A percentile compares a stretch with the other conserved stretches of the same genome.
Evolutionary conservation across 495 filamentous ascomycete genomes (phyloP).

Genomic region (Podospora appendiculata): DNA sequence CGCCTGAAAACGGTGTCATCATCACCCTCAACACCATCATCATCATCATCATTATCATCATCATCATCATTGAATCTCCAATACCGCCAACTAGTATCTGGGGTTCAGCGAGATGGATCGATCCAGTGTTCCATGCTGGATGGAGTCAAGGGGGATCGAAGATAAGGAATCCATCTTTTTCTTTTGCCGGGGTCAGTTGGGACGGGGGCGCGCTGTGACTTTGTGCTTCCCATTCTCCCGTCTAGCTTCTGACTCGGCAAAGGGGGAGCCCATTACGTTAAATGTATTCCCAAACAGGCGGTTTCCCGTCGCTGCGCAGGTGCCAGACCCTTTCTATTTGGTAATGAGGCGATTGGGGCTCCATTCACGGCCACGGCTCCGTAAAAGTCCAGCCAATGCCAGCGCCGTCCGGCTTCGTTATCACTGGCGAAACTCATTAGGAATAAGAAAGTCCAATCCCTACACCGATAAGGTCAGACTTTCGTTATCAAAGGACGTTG

Average conservation of each 20-base stretch:
- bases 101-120: too few relatives aligned
- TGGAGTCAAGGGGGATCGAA: too few relatives aligned
- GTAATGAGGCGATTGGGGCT: constrained; percentile 32
- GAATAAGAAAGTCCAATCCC: constrained; percentile 27
- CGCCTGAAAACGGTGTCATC: too few relatives aligned
- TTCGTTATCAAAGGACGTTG: constrained; percentile 13
- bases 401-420: neutral
- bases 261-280: constrained; percentile 44
- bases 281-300: constrained; percentile 33
- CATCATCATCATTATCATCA: too few relatives aligned
- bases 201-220: too few relatives aligned
- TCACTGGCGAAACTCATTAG: constrained; percentile 16
- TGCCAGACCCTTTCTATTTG: constrained; percentile 37
- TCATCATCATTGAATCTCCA: too few relatives aligned
- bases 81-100: too few relatives aligned
- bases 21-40: too few relatives aligned
- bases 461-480: constrained; percentile 23
- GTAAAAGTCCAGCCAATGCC: neutral
- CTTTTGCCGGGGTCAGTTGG: too few relatives aligned
- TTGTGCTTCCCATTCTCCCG: too few relatives aligned
- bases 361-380: constrained; percentile 9
- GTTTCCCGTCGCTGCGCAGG: constrained; percentile 11
- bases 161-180: too few relatives aligned
- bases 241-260: constrained; percentile 25
- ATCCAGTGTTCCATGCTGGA: too few relatives aligned